Conservation (phyloP, 768 basidiomycete genomes). For the Exidia glandulosa region DNA sequence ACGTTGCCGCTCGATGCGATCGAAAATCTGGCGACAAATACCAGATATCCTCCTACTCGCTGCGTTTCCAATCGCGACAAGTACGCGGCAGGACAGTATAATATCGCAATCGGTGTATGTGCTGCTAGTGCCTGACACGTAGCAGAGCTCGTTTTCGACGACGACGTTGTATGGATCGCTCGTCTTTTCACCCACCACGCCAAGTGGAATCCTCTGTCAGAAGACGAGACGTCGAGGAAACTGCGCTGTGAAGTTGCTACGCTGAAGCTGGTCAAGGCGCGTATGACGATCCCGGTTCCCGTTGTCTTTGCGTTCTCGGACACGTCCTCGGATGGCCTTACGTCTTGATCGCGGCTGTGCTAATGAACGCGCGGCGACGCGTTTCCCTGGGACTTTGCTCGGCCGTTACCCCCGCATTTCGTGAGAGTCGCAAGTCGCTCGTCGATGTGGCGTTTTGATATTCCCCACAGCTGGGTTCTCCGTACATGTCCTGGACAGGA, state of each 20-base stretch:
- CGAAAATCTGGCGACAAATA: not conserved
- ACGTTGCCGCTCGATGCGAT: not conserved
- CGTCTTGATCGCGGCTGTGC: too few relatives aligned
- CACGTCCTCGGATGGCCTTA: not conserved
- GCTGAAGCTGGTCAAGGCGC: not conserved
- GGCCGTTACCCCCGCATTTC: too few relatives aligned
- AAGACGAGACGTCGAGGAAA: not conserved
- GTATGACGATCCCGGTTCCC: not conserved
- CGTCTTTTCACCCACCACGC: not conserved
- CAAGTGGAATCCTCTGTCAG: not conserved
- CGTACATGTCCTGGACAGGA: too few relatives aligned
- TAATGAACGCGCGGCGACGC: too few relatives aligned
- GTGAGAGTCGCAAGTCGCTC: too few relatives aligned
- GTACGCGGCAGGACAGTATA: not conserved
- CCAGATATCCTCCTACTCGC: not conserved
- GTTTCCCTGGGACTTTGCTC: too few relatives aligned
- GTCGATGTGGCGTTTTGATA: too few relatives aligned
- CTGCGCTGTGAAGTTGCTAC: not conserved
- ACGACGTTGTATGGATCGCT: not conserved
- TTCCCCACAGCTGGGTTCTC: too few relatives aligned
- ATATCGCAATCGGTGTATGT: not conserved
- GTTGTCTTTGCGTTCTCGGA: not conserved
- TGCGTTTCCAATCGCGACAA: not conserved
- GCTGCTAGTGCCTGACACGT: not conserved
- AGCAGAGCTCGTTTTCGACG: not conserved